phyloP scores from a whole-genome alignment of 768 basidiomycete genomes.

The Lactarius vividus region DNA sequence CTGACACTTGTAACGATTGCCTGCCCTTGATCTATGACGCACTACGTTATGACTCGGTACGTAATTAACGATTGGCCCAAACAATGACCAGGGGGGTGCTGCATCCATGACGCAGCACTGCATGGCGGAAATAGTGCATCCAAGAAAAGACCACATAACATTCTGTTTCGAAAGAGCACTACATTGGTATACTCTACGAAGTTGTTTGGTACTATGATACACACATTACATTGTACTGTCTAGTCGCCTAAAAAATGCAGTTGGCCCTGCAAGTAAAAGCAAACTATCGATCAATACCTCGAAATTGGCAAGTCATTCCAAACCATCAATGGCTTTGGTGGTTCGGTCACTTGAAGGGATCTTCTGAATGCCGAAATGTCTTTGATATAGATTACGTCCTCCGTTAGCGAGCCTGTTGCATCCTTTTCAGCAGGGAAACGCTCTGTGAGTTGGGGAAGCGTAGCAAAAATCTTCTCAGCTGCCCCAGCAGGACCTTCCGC shows the following conservation, averaged over 20 bases:
- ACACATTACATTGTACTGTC: not conserved
- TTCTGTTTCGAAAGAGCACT: not conserved
- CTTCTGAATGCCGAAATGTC: constrained; percentile 68
- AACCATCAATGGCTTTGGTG: constrained; percentile 64
- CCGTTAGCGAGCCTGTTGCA: constrained; percentile 43
- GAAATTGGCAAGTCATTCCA: constrained; percentile 72
- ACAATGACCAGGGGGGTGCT: not conserved
- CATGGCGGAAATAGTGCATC: not conserved
- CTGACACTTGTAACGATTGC: constrained; percentile 9
- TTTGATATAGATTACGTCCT: constrained; percentile 58
- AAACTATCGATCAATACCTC: constrained; percentile 42
- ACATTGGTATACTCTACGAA: not conserved
- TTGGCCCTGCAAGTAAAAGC: not conserved
- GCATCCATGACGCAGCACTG: not conserved
- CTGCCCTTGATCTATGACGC: constrained; percentile 5
- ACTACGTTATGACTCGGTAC: constrained; percentile 8
- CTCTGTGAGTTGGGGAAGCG: constrained; percentile 56
- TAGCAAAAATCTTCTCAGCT: constrained; percentile 45
- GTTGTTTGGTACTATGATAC: not conserved
- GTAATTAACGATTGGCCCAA: constrained; percentile 9
- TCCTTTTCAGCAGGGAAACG: constrained; percentile 56
- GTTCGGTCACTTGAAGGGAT: constrained; percentile 49
- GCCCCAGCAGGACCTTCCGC: constrained; percentile 38
- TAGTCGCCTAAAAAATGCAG: not conserved
- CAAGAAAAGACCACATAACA: not conserved